phyloP scores from a whole-genome alignment of 2,329 filamentous ascomycete species.

The Aspergillus awamori region DNA sequence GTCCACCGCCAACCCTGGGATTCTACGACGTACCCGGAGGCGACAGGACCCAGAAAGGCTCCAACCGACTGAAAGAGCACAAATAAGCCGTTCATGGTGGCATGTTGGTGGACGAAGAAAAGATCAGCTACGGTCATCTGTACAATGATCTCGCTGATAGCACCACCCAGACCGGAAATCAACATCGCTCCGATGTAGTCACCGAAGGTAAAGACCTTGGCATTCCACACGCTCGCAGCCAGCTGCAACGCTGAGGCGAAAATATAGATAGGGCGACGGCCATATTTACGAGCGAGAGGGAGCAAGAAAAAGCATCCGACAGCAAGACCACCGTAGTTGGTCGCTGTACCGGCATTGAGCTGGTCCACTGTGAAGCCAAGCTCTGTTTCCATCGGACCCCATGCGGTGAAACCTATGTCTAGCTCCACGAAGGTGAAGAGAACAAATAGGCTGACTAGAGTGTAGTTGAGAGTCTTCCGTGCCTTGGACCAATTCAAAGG shows the following conservation, averaged over 20 bases:
- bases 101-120: constrained; percentile 54
- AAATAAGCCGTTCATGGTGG: constrained; percentile 53
- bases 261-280: constrained; percentile 51
- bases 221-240: constrained; percentile 47
- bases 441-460: constrained; percentile 30
- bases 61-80: constrained; percentile 38
- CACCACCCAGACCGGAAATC: constrained; percentile 49
- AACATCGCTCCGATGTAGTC: constrained; percentile 52
- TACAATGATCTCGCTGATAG: constrained; percentile 48
- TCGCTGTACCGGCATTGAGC: constrained; percentile 52
- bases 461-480: constrained; percentile 31
- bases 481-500: constrained; percentile 30
- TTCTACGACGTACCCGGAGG: constrained; percentile 37
- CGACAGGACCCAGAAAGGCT: constrained; percentile 42
- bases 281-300: constrained; percentile 52
- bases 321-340: constrained; percentile 46
- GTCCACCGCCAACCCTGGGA: constrained; percentile 55
- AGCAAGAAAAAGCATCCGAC: constrained; percentile 49
- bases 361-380: constrained; percentile 46
- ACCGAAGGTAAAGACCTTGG: constrained; percentile 43
- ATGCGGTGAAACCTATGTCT: constrained; percentile 43
- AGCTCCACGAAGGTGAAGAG: constrained; percentile 35
- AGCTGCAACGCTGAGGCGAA: constrained; percentile 46
- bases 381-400: constrained; percentile 48
- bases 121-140: constrained; percentile 54